These are phyloP conservation scores for Solanum ossicruentum DNA, from an alignment of 257 asterid species.

Conservation along the genomic window DNA sequence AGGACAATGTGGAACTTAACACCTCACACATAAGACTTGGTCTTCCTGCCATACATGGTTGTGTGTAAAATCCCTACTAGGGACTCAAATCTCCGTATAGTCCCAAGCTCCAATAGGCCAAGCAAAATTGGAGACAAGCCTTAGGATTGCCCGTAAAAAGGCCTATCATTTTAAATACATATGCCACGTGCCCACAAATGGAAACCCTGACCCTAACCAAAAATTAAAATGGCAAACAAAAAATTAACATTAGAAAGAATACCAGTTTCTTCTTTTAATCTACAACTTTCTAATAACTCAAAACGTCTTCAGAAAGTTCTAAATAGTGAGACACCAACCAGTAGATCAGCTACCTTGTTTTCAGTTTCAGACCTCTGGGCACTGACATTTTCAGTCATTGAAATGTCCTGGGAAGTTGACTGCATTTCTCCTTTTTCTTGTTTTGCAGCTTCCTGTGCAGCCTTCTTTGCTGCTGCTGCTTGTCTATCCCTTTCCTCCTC, in stretches of 20 bases:
- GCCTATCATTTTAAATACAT: not conserved
- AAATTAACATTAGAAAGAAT: not conserved
- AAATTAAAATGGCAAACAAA: not conserved
- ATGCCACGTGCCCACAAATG: not conserved
- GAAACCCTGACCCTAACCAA: not conserved
- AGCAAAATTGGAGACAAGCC: not conserved
- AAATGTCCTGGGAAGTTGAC: slow-evolving; percentile 52
- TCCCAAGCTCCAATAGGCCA: not conserved
- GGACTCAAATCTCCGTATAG: not conserved
- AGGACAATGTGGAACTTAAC: not conserved
- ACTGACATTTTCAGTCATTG: slow-evolving; percentile 56
- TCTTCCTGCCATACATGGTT: not conserved
- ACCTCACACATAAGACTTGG: not conserved
- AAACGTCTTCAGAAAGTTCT: not conserved
- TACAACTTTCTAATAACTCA: not conserved
- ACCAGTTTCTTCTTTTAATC: not conserved
- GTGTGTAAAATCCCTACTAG: not conserved
- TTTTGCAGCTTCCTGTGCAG: slow-evolving; percentile 63
- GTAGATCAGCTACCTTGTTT: slow-evolving; percentile 50
- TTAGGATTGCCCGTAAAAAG: not conserved
- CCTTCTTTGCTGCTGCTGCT: slow-evolving; percentile 91
- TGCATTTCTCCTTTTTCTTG: slow-evolving; percentile 59
- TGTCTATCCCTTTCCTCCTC: slow-evolving; percentile 99
- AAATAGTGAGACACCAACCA: slow-evolving; percentile 24
- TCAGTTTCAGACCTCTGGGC: slow-evolving; percentile 58